These are phyloP conservation scores for Carex scoparia DNA, from an alignment of 176 grass and related monocot species.

Conservation along the genomic window DNA sequence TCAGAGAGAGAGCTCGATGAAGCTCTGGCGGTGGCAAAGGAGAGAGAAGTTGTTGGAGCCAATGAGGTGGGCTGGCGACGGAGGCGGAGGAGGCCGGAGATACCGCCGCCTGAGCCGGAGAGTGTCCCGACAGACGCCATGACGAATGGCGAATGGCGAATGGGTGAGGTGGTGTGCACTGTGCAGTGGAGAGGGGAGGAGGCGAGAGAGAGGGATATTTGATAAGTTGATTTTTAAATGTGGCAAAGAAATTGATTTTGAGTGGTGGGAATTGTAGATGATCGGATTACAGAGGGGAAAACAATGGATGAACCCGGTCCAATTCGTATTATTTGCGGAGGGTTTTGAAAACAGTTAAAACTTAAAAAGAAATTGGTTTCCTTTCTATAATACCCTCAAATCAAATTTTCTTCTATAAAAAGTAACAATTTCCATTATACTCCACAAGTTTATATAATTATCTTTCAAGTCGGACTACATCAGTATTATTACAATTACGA, in stretches of 20 bases:
- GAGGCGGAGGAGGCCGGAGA: conserved; percentile 55
- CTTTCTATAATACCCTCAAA: not conserved
- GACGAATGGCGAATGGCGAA: not conserved
- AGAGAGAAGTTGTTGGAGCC: not conserved
- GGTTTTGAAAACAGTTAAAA: not conserved
- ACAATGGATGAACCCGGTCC: not conserved
- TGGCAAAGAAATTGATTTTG: conserved; percentile 1
- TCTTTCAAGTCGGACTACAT: no score
- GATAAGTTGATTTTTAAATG: conserved; percentile 24
- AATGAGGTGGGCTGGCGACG: conserved; percentile 24
- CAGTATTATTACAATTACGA: no score
- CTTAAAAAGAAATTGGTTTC: not conserved
- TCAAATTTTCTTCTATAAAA: no score
- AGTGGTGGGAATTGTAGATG: conserved; percentile 39
- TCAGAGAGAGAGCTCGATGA: conserved; percentile 33
- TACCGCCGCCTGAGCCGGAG: conserved; percentile 35
- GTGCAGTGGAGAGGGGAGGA: not conserved
- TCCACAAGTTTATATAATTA: no score
- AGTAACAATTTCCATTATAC: no score
- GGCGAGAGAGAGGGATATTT: not conserved
- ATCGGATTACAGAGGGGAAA: conserved; percentile 17
- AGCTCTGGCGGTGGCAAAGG: conserved; percentile 10
- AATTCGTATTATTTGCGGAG: not conserved
- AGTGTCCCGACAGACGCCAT: conserved; percentile 64
- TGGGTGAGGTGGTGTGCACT: not conserved